A percentile compares a stretch with the other conserved stretches of the same genome.
Conservation (phyloP, 805 yeast species). For the Nakazawaea sp. region DNA sequence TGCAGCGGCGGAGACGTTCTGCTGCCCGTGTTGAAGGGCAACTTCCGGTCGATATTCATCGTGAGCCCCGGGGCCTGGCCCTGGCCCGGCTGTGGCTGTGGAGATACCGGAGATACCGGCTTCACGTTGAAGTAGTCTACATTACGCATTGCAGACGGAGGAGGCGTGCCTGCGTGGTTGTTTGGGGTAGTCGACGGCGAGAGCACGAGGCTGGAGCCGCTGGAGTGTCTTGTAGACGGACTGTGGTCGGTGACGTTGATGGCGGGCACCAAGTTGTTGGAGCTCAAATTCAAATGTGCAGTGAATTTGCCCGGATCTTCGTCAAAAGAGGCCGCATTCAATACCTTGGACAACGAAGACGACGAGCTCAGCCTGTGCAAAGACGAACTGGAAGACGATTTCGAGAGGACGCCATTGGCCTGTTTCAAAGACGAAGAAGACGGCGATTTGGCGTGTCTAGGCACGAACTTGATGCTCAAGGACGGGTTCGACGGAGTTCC, state of each 20-base stretch:
- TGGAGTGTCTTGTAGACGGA: constrained; percentile 4
- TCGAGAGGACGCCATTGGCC: background rate
- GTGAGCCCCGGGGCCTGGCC: constrained; percentile 1
- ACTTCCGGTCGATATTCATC: constrained; percentile 4
- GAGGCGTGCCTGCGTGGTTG: background rate
- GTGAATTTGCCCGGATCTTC: constrained; percentile 10
- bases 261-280: constrained; percentile 8
- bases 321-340: background rate
- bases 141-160: background rate
- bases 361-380: constrained; percentile 3
- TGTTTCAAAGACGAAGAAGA: constrained; percentile 1
- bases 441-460: constrained; percentile 1
- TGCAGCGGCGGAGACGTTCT: constrained; percentile 10
- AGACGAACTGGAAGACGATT: background rate
- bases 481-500: background rate
- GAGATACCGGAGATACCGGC: background rate
- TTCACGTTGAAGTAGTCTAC: constrained; percentile 8
- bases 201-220: constrained; percentile 6
- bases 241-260: constrained; percentile 7
- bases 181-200: background rate
- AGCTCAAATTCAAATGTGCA: constrained; percentile 7
- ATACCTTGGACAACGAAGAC: background rate
- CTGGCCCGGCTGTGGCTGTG: background rate
- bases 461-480: background rate
- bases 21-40: constrained; percentile 9